Percentiles rank a stretch among this genome's conserved stretches.
These are phyloP conservation scores for Salix suchowensis DNA, from an alignment of 345 rosid species.

Conservation along the genomic window DNA sequence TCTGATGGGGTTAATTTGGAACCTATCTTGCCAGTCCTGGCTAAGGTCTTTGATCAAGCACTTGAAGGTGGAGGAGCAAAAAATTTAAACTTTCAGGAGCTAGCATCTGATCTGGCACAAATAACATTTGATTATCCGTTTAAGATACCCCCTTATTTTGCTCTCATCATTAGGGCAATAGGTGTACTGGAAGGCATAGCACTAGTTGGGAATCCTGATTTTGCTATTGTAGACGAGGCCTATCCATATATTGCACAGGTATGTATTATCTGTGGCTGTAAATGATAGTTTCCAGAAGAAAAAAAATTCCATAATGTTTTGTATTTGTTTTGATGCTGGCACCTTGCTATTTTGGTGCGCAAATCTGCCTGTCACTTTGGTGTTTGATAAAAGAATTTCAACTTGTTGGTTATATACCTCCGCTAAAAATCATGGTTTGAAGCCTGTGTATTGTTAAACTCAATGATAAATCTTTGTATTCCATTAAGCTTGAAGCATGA, in stretches of 20 bases:
- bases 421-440: not conserved
- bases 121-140: slow-evolving; percentile 97
- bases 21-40: slow-evolving; percentile 90
- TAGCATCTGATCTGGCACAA: slow-evolving; percentile 93
- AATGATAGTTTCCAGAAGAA: not conserved
- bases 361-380: not conserved
- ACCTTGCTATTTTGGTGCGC: not conserved
- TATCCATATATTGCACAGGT: slow-evolving; percentile 98
- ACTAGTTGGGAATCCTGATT: slow-evolving; percentile 88
- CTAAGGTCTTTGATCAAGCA: slow-evolving; percentile 97
- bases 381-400: not conserved
- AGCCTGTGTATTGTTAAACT: not conserved
- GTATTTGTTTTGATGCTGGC: not conserved
- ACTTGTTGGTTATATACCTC: not conserved
- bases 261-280: slow-evolving; percentile 9
- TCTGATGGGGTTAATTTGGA: slow-evolving; percentile 93
- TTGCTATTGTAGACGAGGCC: slow-evolving; percentile 94
- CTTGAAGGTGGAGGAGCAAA: slow-evolving; percentile 99
- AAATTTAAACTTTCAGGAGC: slow-evolving; percentile 85
- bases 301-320: not conserved
- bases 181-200: slow-evolving; percentile 97
- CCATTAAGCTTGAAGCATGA: not conserved
- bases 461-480: not conserved
- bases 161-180: slow-evolving; percentile 92
- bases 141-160: slow-evolving; percentile 95